Evolutionary conservation across 306 rosid species (phyloP).

Genomic region (Corylus heterophylla): DNA sequence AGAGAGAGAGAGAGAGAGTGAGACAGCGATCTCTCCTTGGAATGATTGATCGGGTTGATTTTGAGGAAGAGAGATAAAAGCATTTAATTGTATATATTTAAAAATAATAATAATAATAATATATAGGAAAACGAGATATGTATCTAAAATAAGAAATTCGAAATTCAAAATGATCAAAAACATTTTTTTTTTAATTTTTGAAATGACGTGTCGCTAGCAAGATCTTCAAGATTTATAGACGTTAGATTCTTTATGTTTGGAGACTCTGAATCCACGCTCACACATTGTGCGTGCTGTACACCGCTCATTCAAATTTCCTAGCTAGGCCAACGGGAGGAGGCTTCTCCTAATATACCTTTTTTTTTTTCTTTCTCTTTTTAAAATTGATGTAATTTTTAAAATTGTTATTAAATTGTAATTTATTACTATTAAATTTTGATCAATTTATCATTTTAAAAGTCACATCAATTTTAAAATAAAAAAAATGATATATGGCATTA

Average conservation of each 20-base stretch:
- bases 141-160: conserved; percentile 1
- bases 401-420: no score
- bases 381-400: no score
- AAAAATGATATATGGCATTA: no score
- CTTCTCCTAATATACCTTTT: no score
- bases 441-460: no score
- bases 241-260: conserved; percentile 35
- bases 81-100: neutral
- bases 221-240: conserved; percentile 34
- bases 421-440: no score
- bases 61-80: conserved; percentile 18
- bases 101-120: no score
- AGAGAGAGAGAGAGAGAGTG: conserved; percentile 23
- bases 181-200: conserved; percentile 8
- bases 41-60: conserved; percentile 61
- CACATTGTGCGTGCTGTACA: neutral
- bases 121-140: no score
- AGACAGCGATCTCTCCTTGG: conserved; percentile 44
- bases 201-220: conserved; percentile 33
- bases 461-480: no score
- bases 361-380: no score
- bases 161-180: neutral
- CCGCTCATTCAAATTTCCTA: neutral
- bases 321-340: no score
- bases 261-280: conserved; percentile 17